Evolutionary conservation across 495 filamentous ascomycete species (phyloP).

Genomic region (Xylaria venustula): DNA sequence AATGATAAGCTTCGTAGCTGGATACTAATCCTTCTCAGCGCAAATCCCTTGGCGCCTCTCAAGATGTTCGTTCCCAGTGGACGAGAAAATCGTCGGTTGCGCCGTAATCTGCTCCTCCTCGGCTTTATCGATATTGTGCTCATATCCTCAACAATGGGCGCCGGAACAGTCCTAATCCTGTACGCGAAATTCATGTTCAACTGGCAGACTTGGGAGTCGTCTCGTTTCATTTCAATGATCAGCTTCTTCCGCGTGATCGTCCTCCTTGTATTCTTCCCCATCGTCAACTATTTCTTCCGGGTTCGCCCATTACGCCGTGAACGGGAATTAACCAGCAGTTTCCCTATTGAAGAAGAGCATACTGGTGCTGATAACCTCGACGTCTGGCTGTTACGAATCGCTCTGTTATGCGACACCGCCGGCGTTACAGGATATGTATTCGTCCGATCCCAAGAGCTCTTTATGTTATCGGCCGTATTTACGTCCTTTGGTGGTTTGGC

Average conservation of each 20-base stretch:
- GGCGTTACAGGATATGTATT: conserved; percentile 75
- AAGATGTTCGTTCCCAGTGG: conserved; percentile 72
- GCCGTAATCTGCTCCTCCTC: conserved; percentile 76
- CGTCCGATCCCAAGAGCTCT: conserved; percentile 52
- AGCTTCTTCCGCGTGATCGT: conserved; percentile 71
- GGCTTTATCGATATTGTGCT: conserved; percentile 75
- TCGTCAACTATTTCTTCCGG: conserved; percentile 68
- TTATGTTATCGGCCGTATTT: conserved; percentile 65
- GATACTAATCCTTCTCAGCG: conserved; percentile 28
- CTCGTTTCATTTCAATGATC: conserved; percentile 71
- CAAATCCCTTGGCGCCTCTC: conserved; percentile 71
- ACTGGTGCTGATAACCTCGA: conserved; percentile 78
- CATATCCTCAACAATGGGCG: conserved; percentile 80
- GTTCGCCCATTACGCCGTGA: conserved; percentile 38
- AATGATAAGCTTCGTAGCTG: conserved; percentile 38
- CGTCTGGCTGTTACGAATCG: conserved; percentile 69
- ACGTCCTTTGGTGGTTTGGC: conserved; percentile 81
- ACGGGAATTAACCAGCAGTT: conserved; percentile 26
- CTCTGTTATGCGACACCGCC: conserved; percentile 72
- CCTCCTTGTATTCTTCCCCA: conserved; percentile 72
- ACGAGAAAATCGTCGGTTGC: conserved; percentile 58
- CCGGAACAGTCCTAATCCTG: conserved; percentile 70
- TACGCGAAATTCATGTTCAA: conserved; percentile 77
- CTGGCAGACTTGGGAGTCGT: conserved; percentile 77
- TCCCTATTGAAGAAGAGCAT: conserved; percentile 43